Percentiles rank a stretch among this genome's conserved stretches.
These are phyloP conservation scores for Geotrichum aggregatum DNA, from an alignment of 1,139 yeast genomes.

Conservation along the genomic window DNA sequence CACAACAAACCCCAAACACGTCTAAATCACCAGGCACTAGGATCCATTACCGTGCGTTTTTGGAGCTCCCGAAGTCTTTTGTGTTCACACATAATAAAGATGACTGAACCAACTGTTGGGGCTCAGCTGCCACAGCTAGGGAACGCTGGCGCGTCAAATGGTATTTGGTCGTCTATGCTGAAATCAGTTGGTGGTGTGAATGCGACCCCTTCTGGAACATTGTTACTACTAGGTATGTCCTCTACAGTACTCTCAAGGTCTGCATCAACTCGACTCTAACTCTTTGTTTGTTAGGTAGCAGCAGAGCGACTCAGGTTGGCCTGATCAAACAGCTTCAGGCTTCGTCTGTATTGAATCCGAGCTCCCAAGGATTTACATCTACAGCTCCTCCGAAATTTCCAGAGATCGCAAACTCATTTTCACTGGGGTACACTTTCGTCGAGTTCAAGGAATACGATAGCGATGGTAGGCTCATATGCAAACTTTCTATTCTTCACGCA, in stretches of 20 bases:
- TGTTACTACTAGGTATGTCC: constrained; percentile 25
- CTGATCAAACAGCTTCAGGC: constrained; percentile 14
- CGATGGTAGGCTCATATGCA: constrained; percentile 27
- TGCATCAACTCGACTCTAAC: background rate
- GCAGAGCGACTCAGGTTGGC: constrained; percentile 9
- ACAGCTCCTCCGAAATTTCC: constrained; percentile 23
- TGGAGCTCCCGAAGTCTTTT: no score
- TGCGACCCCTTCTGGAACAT: constrained; percentile 24
- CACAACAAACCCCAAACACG: no score
- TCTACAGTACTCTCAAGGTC: background rate
- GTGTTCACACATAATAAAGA: no score
- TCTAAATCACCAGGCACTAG: no score
- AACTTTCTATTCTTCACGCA: background rate
- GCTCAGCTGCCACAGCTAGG: constrained; percentile 3
- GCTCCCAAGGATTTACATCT: constrained; percentile 22
- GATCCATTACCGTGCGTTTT: no score
- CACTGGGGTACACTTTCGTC: constrained; percentile 39
- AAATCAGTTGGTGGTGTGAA: constrained; percentile 26
- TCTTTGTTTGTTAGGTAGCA: constrained; percentile 3
- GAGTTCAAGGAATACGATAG: constrained; percentile 37
- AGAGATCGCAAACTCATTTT: constrained; percentile 32
- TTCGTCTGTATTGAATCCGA: constrained; percentile 3
- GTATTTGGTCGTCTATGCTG: constrained; percentile 28
- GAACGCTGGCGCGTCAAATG: constrained; percentile 1
- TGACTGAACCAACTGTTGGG: constrained; percentile 4